Evolutionary conservation across 2,329 filamentous ascomycete species (phyloP).

Genomic region (Stagonosporopsis rhizophila): DNA sequence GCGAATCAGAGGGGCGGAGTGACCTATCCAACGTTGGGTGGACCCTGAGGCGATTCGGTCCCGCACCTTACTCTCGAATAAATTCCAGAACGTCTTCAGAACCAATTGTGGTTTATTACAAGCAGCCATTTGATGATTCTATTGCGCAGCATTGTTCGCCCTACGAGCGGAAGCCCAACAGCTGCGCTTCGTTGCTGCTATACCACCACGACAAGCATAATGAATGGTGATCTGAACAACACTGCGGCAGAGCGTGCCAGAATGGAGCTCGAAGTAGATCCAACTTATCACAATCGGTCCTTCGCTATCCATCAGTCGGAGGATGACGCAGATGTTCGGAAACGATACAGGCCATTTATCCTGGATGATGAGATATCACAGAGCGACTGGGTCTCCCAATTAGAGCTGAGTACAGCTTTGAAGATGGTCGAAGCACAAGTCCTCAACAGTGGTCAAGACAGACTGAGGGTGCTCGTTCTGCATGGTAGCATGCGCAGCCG

Average conservation of each 20-base stretch:
- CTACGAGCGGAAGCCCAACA: neutral
- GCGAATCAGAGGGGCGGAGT: conserved; percentile 8
- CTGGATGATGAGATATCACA: conserved; percentile 47
- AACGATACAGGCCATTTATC: conserved; percentile 65
- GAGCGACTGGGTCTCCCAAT: conserved; percentile 62
- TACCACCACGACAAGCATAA: conserved; percentile 2
- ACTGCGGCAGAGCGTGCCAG: conserved; percentile 27
- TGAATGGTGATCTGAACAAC: conserved; percentile 38
- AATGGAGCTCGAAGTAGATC: conserved; percentile 21
- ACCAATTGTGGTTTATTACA: neutral
- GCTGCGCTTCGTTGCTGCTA: conserved; percentile 3
- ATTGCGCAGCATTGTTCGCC: neutral
- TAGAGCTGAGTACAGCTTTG: conserved; percentile 63
- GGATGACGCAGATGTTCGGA: conserved; percentile 57
- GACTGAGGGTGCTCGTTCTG: conserved; percentile 65
- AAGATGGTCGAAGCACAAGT: conserved; percentile 61
- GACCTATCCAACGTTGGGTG: conserved; percentile 3
- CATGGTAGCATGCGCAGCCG: conserved; percentile 65
- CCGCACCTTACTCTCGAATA: neutral
- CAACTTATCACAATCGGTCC: conserved; percentile 28
- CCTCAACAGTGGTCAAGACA: conserved; percentile 40
- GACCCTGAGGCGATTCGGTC: conserved; percentile 1
- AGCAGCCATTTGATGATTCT: conserved; percentile 5
- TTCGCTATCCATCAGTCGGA: conserved; percentile 56
- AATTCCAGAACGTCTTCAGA: neutral